phyloP scores from a whole-genome alignment of 2,329 filamentous ascomycete species.

The Fusarium fujikuroi region DNA sequence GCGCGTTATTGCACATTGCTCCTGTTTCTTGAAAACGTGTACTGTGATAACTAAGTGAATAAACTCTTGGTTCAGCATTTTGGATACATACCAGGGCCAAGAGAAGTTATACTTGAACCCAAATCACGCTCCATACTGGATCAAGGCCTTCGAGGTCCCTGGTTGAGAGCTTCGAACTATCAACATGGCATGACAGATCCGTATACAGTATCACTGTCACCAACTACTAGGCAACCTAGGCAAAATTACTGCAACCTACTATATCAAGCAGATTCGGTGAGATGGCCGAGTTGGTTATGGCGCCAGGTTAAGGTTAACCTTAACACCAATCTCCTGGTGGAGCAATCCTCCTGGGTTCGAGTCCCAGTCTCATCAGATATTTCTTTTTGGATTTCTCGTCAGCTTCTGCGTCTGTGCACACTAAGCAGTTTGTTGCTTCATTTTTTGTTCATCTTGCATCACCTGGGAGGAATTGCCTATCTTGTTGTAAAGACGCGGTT shows the following conservation, averaged over 20 bases:
- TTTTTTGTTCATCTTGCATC: not conserved
- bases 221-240: accelerated
- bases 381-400: not conserved
- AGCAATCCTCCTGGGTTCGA: slow-evolving; percentile 52
- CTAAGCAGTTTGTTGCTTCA: not conserved
- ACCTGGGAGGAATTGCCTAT: not conserved
- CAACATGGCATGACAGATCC: not conserved
- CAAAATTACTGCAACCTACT: accelerated
- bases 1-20: not conserved
- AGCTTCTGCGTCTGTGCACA: not conserved
- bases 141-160: not conserved
- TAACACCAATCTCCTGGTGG: slow-evolving; percentile 47
- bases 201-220: not conserved
- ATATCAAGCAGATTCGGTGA: slow-evolving; percentile 37
- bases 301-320: slow-evolving; percentile 51
- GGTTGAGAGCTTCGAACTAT: not conserved
- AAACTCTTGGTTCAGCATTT: too few relatives aligned
- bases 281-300: slow-evolving; percentile 53
- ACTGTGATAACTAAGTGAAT: not conserved
- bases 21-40: not conserved
- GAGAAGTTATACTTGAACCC: not conserved
- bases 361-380: slow-evolving; percentile 48
- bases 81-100: not conserved
- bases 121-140: not conserved
- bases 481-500: not conserved